A percentile compares a stretch with the other conserved stretches of the same genome.
Conservation (phyloP, 305 asterid genomes). For the Ilex paraguariensis region DNA sequence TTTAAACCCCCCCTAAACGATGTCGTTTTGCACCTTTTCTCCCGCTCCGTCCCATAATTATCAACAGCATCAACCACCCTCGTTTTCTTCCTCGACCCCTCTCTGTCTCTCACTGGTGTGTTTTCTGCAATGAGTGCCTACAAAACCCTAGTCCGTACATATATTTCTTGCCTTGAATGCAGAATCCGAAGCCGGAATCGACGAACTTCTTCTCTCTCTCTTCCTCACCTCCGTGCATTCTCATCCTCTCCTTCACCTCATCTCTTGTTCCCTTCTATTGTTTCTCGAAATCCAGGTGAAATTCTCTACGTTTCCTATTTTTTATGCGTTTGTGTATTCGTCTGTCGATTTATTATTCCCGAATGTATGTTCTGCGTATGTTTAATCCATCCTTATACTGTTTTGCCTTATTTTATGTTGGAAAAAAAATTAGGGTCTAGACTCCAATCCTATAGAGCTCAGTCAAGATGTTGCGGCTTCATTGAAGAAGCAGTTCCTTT, state of each 20-base stretch:
- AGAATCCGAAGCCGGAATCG: slow-evolving; percentile 19
- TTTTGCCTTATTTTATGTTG: slow-evolving; percentile 9
- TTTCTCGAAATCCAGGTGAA: slow-evolving; percentile 31
- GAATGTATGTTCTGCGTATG: not conserved
- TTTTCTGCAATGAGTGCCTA: slow-evolving; percentile 43
- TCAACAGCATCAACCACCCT: not conserved
- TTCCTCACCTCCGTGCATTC: slow-evolving; percentile 6
- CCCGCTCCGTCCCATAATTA: not conserved
- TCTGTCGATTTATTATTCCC: not conserved
- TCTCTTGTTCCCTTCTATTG: slow-evolving; percentile 22
- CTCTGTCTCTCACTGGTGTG: not conserved
- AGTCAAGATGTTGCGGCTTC: slow-evolving; percentile 41
- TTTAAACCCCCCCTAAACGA: not conserved
- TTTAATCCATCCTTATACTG: not conserved
- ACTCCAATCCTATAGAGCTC: slow-evolving; percentile 23
- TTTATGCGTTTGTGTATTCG: not conserved
- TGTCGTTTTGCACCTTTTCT: not conserved
- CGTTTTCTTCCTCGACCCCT: not conserved
- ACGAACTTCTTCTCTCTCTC: slow-evolving; percentile 8
- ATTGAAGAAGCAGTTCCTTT: slow-evolving; percentile 28
- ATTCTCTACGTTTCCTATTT: not conserved
- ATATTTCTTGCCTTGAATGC: slow-evolving; percentile 41
- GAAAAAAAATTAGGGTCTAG: slow-evolving; percentile 25
- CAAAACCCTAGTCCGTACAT: slow-evolving; percentile 75
- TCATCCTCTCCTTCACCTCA: slow-evolving; percentile 12